These are phyloP conservation scores for Phytophthora rubi DNA, from an alignment of 352 stramenopile genomes.

Conservation along the genomic window DNA sequence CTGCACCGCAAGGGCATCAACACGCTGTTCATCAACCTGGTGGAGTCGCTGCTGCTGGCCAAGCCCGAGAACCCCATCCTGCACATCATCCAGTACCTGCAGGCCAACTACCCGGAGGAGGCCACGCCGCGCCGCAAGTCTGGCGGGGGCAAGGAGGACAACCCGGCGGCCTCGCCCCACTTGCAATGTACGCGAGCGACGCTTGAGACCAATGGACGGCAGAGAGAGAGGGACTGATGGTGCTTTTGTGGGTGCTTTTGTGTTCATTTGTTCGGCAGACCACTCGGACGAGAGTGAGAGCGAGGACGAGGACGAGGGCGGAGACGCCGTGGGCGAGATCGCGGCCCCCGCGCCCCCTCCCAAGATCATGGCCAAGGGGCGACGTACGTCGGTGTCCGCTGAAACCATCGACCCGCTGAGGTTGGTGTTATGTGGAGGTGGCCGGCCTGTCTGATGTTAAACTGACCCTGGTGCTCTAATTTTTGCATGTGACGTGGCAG, in stretches of 20 bases:
- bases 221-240: background rate
- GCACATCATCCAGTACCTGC: slow-evolving; percentile 92
- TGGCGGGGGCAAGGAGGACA: slow-evolving; percentile 46
- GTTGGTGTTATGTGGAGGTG: slow-evolving; percentile 27
- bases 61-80: slow-evolving; percentile 91
- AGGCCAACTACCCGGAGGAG: slow-evolving; percentile 89
- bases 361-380: slow-evolving; percentile 81
- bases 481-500: slow-evolving; percentile 38
- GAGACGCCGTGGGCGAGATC: slow-evolving; percentile 86
- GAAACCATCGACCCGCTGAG: slow-evolving; percentile 87
- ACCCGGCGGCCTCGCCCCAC: slow-evolving; percentile 52
- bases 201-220: background rate
- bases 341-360: slow-evolving; percentile 57
- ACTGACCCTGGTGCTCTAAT: slow-evolving; percentile 12
- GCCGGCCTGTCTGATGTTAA: slow-evolving; percentile 20
- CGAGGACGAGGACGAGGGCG: slow-evolving; percentile 85
- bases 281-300: slow-evolving; percentile 89
- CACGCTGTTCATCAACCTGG: slow-evolving; percentile 92
- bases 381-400: slow-evolving; percentile 88
- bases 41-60: slow-evolving; percentile 89
- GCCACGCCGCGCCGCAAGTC: slow-evolving; percentile 52
- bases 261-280: slow-evolving; percentile 39
- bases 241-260: background rate
- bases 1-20: slow-evolving; percentile 93
- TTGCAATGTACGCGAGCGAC: slow-evolving; percentile 32